These are phyloP conservation scores for Scenedesmus sp. DNA, from an alignment of 163 green algal species.

Conservation along the genomic window DNA sequence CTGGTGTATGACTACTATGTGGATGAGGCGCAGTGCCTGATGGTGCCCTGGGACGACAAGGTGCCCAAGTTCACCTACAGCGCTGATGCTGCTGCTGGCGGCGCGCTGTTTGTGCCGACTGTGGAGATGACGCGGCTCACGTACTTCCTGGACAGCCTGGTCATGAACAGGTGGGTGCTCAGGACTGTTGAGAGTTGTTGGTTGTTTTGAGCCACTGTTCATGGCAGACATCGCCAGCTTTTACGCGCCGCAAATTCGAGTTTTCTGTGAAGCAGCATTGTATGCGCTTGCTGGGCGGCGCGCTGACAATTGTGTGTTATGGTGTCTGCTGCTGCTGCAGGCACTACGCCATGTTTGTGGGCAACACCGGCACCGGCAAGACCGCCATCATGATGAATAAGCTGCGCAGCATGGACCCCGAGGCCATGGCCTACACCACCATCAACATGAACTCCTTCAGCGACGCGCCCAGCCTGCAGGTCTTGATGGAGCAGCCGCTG, in stretches of 20 bases:
- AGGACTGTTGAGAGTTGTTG: background rate
- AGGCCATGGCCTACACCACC: slow-evolving; percentile 77
- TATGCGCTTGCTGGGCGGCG: background rate
- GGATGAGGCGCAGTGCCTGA: slow-evolving; percentile 76
- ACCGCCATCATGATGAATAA: slow-evolving; percentile 92
- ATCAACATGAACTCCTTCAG: slow-evolving; percentile 94
- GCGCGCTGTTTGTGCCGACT: slow-evolving; percentile 89
- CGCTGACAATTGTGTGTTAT: background rate
- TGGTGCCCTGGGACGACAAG: slow-evolving; percentile 85
- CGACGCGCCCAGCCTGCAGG: slow-evolving; percentile 77
- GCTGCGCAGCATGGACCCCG: slow-evolving; percentile 86
- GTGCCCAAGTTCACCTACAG: slow-evolving; percentile 86
- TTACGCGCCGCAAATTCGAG: background rate
- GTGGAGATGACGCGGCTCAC: slow-evolving; percentile 90
- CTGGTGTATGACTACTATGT: slow-evolving; percentile 96
- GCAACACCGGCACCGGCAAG: slow-evolving; percentile 93
- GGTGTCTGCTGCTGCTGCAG: slow-evolving; percentile 45
- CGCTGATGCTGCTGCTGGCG: slow-evolving; percentile 39
- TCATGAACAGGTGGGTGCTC: slow-evolving; percentile 68
- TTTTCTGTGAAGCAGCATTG: background rate
- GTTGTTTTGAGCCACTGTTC: too few species aligned
- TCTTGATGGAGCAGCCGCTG: slow-evolving; percentile 85
- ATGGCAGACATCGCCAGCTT: too few species aligned
- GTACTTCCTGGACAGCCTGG: slow-evolving; percentile 88
- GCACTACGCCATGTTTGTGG: slow-evolving; percentile 95